Evolutionary conservation across 1,139 yeast genomes (phyloP), one percentile per base, ranked within the genome.

Genomic region (Geotrichum phurueaensis): DNA sequence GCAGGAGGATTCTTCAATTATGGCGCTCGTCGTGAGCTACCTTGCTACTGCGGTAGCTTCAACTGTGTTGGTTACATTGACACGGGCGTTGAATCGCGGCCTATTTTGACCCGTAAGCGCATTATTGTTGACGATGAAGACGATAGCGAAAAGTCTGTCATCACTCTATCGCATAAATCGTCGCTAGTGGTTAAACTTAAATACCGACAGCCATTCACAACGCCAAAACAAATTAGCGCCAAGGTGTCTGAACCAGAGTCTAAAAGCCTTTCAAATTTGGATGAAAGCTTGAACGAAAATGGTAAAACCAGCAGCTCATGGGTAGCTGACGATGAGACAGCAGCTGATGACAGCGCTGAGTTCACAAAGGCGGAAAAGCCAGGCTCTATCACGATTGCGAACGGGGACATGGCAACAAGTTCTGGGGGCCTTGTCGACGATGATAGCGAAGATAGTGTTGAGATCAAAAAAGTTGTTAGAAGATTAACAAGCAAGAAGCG

Each of bases 101-200:
- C 71, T 75, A 72, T 74, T 75, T 59, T 73, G 71, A 6, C 71
- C 72, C 20, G 69, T 74, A 1, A 68, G 65, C 23, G 59, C 27
- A 39, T 50, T 7, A 47, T 56, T 51, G 15, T 31, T 2, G 59
- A 56, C 27, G 55, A 56, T 20, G 56, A 53, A 22, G 27, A 39
- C 22, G 50, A 39, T 18, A 51, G 39, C 23, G 50, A 50, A 7
- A 39, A 39, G 47, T 9, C 47, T 39, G 47, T 3, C 18, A 10
- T 7, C 9, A 3, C n/a, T 3, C n/a, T 39, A 39, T 39, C 18
- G n/a, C 47, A 39, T 4, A 39, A 13, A 15, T 22, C 5, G 47
- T 39, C 47, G 2, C 10, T n/a, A 18, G 9, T 39, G 7, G 5
- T 13, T 7, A 18, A n/a, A 39, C 18, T 39, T n/a, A 39, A 39